These are phyloP conservation scores for Mycena venus DNA, from an alignment of 768 basidiomycete species.

Conservation along the genomic window DNA sequence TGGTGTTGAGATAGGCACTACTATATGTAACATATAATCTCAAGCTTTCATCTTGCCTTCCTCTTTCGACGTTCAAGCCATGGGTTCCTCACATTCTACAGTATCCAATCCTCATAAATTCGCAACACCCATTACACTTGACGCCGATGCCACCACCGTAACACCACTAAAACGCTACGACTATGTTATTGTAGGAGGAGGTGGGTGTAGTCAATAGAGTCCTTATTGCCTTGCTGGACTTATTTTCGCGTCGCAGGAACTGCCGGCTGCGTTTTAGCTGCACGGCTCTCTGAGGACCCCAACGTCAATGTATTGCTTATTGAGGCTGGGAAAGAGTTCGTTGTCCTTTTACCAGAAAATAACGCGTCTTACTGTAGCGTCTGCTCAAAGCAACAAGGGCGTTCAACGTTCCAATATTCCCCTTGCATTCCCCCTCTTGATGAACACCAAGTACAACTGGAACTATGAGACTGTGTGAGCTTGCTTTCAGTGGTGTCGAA, in stretches of 20 bases:
- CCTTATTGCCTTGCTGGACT: neutral
- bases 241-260: neutral
- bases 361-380: neutral
- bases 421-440: neutral
- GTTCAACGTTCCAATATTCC: neutral
- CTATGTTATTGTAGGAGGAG: neutral
- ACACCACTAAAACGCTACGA: neutral
- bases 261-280: neutral
- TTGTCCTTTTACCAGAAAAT: neutral
- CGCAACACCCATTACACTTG: neutral
- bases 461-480: neutral
- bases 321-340: neutral
- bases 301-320: neutral
- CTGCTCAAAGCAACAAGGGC: neutral
- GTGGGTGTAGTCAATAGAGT: neutral
- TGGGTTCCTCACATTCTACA: neutral
- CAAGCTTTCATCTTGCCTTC: too few relatives aligned
- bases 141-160: neutral
- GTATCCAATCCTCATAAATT: neutral
- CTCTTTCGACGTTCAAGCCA: too few relatives aligned
- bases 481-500: neutral
- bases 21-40: too few relatives aligned
- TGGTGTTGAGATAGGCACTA: too few relatives aligned
- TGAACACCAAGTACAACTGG: slow-evolving; percentile 1
- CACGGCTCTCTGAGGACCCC: neutral